Conservation (phyloP, 2,329 filamentous ascomycete species). For the Cercospora sp. region DNA sequence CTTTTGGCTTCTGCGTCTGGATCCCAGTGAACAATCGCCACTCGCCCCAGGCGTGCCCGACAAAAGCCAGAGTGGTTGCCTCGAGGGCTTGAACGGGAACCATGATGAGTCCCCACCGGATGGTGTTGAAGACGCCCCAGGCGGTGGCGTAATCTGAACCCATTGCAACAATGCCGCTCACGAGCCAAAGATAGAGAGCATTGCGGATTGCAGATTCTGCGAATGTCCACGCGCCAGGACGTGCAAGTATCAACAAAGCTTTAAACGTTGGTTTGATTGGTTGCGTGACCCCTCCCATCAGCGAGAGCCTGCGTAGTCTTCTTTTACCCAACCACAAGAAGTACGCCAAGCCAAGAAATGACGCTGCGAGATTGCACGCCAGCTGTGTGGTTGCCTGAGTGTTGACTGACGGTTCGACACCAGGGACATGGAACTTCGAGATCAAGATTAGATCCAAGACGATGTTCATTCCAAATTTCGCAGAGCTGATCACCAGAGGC, state of each 20-base stretch:
- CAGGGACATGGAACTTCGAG: conserved; percentile 62
- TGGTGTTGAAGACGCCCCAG: conserved; percentile 73
- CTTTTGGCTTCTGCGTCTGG: conserved; percentile 25
- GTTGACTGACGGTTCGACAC: conserved; percentile 58
- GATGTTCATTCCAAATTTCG: conserved; percentile 67
- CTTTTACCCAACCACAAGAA: conserved; percentile 53
- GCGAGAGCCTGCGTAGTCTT: not conserved
- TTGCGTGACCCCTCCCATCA: not conserved
- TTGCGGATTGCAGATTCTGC: conserved; percentile 67
- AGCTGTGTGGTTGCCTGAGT: conserved; percentile 65
- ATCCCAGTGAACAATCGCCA: conserved; percentile 45
- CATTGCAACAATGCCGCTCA: conserved; percentile 63
- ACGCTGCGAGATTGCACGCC: conserved; percentile 59
- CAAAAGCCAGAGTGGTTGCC: conserved; percentile 63
- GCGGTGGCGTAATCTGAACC: conserved; percentile 67
- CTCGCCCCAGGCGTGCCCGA: conserved; percentile 65
- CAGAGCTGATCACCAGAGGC: conserved; percentile 63
- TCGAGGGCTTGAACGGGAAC: conserved; percentile 68
- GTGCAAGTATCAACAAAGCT: conserved; percentile 53
- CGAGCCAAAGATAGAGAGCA: conserved; percentile 68
- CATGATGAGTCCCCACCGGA: conserved; percentile 73
- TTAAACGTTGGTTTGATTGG: conserved; percentile 41
- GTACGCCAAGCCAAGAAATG: conserved; percentile 59
- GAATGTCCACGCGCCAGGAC: conserved; percentile 62
- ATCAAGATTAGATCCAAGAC: conserved; percentile 65